Evolutionary conservation across 345 rosid genomes (phyloP).

Genomic region (Hibiscus syriacus): DNA sequence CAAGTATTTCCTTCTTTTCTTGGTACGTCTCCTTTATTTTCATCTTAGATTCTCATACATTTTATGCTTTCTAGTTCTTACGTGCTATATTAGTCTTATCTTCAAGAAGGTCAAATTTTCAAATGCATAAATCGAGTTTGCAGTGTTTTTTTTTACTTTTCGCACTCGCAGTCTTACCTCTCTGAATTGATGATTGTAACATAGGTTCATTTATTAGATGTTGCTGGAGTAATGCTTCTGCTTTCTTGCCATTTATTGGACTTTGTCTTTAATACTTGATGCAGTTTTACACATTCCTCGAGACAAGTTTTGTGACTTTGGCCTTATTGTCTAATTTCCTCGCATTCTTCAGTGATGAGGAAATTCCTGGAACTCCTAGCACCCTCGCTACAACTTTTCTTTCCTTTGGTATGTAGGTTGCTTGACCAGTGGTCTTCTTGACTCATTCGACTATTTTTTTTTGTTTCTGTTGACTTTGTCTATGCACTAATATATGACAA

Average conservation of each 20-base stretch:
- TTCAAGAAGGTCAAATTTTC: not conserved
- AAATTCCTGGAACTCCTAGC: conserved; percentile 88
- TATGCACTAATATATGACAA: not conserved
- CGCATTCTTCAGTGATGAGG: conserved; percentile 86
- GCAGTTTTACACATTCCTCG: conserved; percentile 96
- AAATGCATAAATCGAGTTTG: not conserved
- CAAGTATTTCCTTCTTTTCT: conserved; percentile 87
- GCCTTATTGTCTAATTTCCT: conserved; percentile 78
- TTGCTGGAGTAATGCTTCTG: not conserved
- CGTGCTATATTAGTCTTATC: not conserved
- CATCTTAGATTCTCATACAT: not conserved
- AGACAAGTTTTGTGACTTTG: conserved; percentile 81
- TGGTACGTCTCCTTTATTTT: conserved; percentile 48
- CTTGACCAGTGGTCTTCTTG: not conserved
- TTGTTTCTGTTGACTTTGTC: not conserved
- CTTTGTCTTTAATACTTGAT: conserved; percentile 15
- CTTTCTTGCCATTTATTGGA: conserved; percentile 6
- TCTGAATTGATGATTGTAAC: not conserved
- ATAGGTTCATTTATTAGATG: not conserved
- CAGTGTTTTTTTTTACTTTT: not conserved
- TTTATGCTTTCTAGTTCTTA: not conserved
- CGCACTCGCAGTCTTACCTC: not conserved
- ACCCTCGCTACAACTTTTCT: conserved; percentile 94
- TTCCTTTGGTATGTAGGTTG: conserved; percentile 66
- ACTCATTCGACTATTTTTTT: not conserved